These are phyloP conservation scores for Pseudogymnoascus sp. DNA, from an alignment of 2,329 filamentous ascomycete species.

Conservation along the genomic window DNA sequence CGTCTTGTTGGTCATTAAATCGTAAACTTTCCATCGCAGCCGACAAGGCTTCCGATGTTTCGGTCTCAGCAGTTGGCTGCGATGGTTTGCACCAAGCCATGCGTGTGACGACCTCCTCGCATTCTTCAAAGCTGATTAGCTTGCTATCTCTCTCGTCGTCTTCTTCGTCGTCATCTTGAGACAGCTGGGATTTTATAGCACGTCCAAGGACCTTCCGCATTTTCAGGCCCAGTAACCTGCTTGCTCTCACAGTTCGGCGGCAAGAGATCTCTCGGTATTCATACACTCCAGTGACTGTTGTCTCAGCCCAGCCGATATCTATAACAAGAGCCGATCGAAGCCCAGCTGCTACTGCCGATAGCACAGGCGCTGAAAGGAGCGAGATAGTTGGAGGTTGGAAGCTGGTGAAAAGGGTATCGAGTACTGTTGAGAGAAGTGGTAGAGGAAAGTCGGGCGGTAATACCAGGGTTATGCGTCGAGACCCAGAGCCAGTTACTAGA, in stretches of 20 bases:
- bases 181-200: conserved; percentile 26
- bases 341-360: conserved; percentile 70
- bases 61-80: neutral
- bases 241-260: conserved; percentile 64
- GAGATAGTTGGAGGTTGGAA: conserved; percentile 77
- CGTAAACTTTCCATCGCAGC: conserved; percentile 52
- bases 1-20: conserved; percentile 31
- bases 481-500: conserved; percentile 65
- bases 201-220: conserved; percentile 57
- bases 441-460: conserved; percentile 72
- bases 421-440: conserved; percentile 63
- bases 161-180: neutral
- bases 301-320: conserved; percentile 90
- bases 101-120: conserved; percentile 68
- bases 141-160: conserved; percentile 18
- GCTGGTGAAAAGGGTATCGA: conserved; percentile 71
- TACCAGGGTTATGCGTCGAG: conserved; percentile 65
- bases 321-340: conserved; percentile 79
- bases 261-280: conserved; percentile 78
- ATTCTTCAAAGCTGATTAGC: conserved; percentile 63
- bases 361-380: conserved; percentile 67
- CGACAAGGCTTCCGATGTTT: conserved; percentile 31
- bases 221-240: conserved; percentile 60
- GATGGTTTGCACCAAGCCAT: conserved; percentile 64
- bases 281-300: conserved; percentile 75